A percentile compares a stretch with the other conserved stretches of the same genome.
Evolutionary conservation across 257 asterid genomes (phyloP).

Genomic region (Anisodus tanguticus): DNA sequence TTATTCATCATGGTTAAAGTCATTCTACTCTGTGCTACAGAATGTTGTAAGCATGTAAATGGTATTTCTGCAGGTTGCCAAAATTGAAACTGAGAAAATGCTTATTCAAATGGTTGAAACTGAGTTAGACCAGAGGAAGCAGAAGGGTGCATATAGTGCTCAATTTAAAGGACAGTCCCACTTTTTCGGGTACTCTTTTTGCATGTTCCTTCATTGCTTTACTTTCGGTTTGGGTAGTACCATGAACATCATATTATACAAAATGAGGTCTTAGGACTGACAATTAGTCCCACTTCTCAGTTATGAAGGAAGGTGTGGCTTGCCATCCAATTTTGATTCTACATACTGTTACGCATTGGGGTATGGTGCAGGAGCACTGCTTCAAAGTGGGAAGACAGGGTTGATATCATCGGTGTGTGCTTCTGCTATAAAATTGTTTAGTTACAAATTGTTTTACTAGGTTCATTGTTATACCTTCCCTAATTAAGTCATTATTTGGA

Average conservation of each 20-base stretch:
- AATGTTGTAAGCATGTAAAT: not conserved
- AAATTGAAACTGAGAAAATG: slow-evolving; percentile 95
- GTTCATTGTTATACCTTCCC: not conserved
- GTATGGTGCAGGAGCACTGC: slow-evolving; percentile 81
- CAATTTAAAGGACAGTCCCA: slow-evolving; percentile 94
- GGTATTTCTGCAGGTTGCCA: slow-evolving; percentile 72
- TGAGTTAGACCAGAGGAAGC: slow-evolving; percentile 78
- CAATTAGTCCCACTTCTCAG: slow-evolving; percentile 41
- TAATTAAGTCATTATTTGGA: not conserved
- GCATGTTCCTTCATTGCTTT: not conserved
- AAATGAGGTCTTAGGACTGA: slow-evolving; percentile 1
- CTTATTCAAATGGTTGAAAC: slow-evolving; percentile 98
- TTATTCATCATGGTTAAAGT: not conserved
- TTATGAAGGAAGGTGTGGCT: slow-evolving; percentile 95
- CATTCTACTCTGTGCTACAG: not conserved
- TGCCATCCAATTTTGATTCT: slow-evolving; percentile 93
- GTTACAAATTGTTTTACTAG: slow-evolving; percentile 13
- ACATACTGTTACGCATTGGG: slow-evolving; percentile 85
- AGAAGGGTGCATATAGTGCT: slow-evolving; percentile 61
- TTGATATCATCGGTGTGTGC: slow-evolving; percentile 69
- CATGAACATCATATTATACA: not conserved
- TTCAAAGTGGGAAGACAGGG: slow-evolving; percentile 85
- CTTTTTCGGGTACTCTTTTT: slow-evolving; percentile 74
- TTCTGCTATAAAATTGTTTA: not conserved
- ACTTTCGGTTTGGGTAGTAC: not conserved